Evolutionary conservation across 2,329 filamentous ascomycete species (phyloP), one percentile per base, ranked within the genome.

Genomic region (Canariomyces notabilis): DNA sequence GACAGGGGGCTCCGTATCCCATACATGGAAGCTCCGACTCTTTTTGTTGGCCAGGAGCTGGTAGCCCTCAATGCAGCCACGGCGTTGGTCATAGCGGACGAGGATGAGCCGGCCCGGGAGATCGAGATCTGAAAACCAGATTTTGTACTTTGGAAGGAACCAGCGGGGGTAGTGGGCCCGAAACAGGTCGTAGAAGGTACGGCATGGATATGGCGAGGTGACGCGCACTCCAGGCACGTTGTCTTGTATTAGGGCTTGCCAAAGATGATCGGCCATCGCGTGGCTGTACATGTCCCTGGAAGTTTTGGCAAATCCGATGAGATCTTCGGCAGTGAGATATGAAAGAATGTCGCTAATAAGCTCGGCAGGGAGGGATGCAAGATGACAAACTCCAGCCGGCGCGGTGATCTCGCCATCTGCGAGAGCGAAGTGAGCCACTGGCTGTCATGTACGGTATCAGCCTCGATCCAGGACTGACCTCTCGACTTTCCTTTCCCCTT

Each of bases 121-220:
- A 22, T 82, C 76, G 2, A 73, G 75, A 64, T 95, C 88, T 49
- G 81, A 79, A 60, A 95, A 91, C 90, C 90, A 96, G 53, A 96
- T 72, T 64, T 87, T 90, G 61, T 87, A 74, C 42, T 78, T 80
- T 0, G 87, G 75, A 1, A 96, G 72, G 59, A 95, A 95, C 90
- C 90, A 96, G 57, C 83, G 80, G 0, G 85, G 83, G 53, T 93
- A 77, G 61, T 93, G 86, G 16, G 82, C 75, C 34, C 76, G 69
- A 62, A 86, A 95, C 2, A 95, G 76, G 20, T 85, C 75, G 47
- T 79, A 79, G 65, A 83, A 95, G 19, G 74, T 82, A 2, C 67
- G 56, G 58, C 76, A 82, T 6, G 83, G 82, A 6, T 72, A 74
- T 0, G 82, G 72, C 1, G 73, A 71, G 1, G 66, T 64, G 21